A percentile compares a stretch with the other conserved stretches of the same genome.
phyloP scores from a whole-genome alignment of 1,284 basidiomycete species.

The Singerocomus rubriflavus region DNA sequence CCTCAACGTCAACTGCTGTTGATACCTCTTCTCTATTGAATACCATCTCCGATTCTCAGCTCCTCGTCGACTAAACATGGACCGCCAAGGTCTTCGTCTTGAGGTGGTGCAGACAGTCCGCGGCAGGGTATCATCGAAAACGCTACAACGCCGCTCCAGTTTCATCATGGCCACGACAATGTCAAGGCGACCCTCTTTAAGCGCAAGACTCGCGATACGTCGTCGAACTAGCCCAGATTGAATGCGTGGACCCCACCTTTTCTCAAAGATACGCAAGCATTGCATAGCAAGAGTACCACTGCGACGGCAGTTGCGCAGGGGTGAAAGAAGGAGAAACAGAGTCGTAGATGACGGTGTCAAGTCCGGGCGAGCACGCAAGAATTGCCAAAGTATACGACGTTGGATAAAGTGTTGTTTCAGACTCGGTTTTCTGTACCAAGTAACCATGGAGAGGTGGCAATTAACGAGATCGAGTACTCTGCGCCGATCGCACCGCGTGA shows the following conservation, averaged over 20 bases:
- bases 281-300: conserved; percentile 53
- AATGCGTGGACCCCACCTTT: conserved; percentile 51
- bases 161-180: conserved; percentile 42
- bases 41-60: conserved; percentile 32
- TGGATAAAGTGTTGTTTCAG: conserved; percentile 34
- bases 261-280: conserved; percentile 43
- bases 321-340: conserved; percentile 54
- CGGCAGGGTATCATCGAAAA: conserved; percentile 4
- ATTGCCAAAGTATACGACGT: conserved; percentile 39
- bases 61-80: conserved; percentile 24
- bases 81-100: conserved; percentile 23
- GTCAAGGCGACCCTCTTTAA: conserved; percentile 57
- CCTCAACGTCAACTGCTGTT: conserved; percentile 5
- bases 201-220: conserved; percentile 51
- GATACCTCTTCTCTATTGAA: conserved; percentile 24
- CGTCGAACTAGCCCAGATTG: conserved; percentile 57
- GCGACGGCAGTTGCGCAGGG: conserved; percentile 43
- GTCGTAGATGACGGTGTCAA: conserved; percentile 62
- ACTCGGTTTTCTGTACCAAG: conserved; percentile 35
- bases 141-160: conserved; percentile 17
- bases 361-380: conserved; percentile 45
- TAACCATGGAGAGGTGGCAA: conserved; percentile 40
- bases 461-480: conserved; percentile 46
- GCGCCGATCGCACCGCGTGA: conserved; percentile 33
- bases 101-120: conserved; percentile 8